Evolutionary conservation across 345 rosid genomes (phyloP).

Genomic region (Moricandia arvensis): DNA sequence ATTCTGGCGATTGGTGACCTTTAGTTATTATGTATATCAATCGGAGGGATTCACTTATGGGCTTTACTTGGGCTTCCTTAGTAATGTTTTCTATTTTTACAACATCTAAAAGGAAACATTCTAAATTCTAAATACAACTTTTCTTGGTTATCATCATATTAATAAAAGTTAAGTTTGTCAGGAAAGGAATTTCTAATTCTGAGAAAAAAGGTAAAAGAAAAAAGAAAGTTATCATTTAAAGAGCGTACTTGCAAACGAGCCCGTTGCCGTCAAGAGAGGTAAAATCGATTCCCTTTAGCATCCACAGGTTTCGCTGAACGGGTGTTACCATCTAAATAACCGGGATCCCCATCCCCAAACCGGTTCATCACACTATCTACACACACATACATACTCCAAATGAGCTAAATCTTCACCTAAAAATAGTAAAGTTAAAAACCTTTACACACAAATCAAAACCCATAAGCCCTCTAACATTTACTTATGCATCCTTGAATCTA

Average conservation of each 20-base stretch:
- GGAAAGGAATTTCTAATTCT: no score
- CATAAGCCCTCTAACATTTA: not conserved
- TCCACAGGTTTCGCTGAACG: no score
- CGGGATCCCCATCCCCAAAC: conserved; percentile 44
- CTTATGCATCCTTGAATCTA: no score
- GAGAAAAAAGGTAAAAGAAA: no score
- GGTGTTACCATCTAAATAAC: conserved; percentile 49
- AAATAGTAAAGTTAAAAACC: not conserved
- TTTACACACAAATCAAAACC: conserved; percentile 10
- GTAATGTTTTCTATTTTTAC: not conserved
- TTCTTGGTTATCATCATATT: no score
- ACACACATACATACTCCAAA: not conserved
- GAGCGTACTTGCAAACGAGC: no score
- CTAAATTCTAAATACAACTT: no score
- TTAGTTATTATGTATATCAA: no score
- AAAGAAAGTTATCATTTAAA: no score
- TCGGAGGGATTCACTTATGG: not conserved
- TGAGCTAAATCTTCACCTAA: not conserved
- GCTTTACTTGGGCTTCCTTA: not conserved
- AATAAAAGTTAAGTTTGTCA: no score
- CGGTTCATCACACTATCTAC: conserved; percentile 48
- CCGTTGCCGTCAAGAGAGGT: no score
- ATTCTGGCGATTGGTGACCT: not conserved
- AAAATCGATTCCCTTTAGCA: no score
- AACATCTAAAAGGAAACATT: not conserved